Evolutionary conservation across 352 stramenopile genomes (phyloP).

Genomic region (Thalassiosira mediterranea): DNA sequence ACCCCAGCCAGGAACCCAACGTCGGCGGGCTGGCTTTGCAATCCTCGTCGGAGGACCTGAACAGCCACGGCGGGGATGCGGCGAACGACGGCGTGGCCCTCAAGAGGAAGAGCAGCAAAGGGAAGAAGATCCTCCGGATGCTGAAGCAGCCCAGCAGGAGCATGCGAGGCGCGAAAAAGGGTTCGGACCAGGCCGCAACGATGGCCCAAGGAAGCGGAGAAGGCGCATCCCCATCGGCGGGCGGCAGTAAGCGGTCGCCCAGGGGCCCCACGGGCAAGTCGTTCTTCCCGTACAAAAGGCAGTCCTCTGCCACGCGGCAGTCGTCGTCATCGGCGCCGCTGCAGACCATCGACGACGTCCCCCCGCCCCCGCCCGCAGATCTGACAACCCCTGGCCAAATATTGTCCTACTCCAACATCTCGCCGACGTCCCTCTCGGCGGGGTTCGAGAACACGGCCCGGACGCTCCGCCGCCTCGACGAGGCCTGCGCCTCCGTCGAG

Average conservation of each 20-base stretch:
- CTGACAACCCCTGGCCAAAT: no score
- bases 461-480: conserved; percentile 68
- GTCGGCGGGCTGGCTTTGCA: not conserved
- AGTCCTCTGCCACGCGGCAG: not conserved
- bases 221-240: no score
- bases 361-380: no score
- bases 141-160: conserved; percentile 30
- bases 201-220: no score
- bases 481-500: conserved; percentile 69
- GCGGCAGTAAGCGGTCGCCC: conserved; percentile 23
- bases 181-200: not conserved
- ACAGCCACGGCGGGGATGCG: no score
- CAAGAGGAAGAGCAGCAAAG: conserved; percentile 43
- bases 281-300: conserved; percentile 43
- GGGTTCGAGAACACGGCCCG: conserved; percentile 52
- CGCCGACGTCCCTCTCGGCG: conserved; percentile 24
- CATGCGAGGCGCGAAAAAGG: conserved; percentile 19
- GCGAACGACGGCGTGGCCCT: not conserved
- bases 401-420: not conserved
- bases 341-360: no score
- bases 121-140: conserved; percentile 47
- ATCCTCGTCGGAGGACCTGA: not conserved
- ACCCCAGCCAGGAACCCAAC: not conserved
- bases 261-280: conserved; percentile 8
- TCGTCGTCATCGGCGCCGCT: no score